These are phyloP conservation scores for Talaromyces sp. DNA, from an alignment of 2,329 filamentous ascomycete species.

Conservation along the genomic window DNA sequence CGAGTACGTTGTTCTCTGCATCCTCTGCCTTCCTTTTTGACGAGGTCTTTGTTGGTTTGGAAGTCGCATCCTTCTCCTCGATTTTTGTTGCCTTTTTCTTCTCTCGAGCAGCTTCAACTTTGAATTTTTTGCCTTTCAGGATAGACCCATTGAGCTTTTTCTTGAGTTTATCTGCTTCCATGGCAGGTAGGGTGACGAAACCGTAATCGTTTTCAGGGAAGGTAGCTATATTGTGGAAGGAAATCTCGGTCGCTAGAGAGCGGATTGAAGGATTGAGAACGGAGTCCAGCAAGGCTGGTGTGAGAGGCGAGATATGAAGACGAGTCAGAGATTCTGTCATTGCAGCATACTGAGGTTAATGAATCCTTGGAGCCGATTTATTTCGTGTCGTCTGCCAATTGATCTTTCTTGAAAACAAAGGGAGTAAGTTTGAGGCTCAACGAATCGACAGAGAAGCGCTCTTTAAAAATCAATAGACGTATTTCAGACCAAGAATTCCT, in stretches of 20 bases:
- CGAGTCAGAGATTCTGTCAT: slow-evolving; percentile 46
- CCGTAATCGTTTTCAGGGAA: slow-evolving; percentile 91
- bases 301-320: slow-evolving; percentile 86
- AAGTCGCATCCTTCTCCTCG: slow-evolving; percentile 25
- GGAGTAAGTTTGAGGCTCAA: background rate
- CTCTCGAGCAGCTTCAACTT: slow-evolving; percentile 75
- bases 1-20: slow-evolving; percentile 54
- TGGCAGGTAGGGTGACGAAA: slow-evolving; percentile 75
- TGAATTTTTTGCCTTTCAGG: slow-evolving; percentile 79
- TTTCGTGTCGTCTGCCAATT: background rate
- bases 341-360: slow-evolving; percentile 19
- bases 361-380: background rate
- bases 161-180: slow-evolving; percentile 84
- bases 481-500: background rate
- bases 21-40: slow-evolving; percentile 48
- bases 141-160: slow-evolving; percentile 86
- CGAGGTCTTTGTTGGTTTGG: slow-evolving; percentile 7
- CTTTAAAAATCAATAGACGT: no score
- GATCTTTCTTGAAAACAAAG: background rate
- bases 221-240: slow-evolving; percentile 80
- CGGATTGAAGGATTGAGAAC: slow-evolving; percentile 68
- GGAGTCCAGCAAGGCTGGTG: slow-evolving; percentile 66
- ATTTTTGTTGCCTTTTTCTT: slow-evolving; percentile 28
- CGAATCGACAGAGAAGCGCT: background rate
- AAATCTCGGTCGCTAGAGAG: slow-evolving; percentile 70